These are phyloP conservation scores for Blastobotrys petasosporus DNA, from an alignment of 1,139 yeast genomes.

Conservation along the genomic window DNA sequence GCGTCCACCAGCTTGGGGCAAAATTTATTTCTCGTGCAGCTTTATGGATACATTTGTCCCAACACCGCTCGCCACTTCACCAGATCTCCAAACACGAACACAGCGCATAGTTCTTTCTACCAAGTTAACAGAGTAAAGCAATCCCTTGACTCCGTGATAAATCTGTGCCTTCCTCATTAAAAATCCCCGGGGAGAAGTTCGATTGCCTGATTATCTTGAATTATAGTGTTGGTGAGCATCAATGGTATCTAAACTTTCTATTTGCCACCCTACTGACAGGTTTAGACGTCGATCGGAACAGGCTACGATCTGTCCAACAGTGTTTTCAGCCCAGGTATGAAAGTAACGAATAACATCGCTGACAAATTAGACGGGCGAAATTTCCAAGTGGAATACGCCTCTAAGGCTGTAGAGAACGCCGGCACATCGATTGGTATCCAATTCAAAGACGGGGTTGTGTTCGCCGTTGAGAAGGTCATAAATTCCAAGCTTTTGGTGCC, in stretches of 20 bases:
- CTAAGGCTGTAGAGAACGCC: constrained; percentile 96
- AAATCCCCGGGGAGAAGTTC: no score
- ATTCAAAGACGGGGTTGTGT: constrained; percentile 85
- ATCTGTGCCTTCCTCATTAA: no score
- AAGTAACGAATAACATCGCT: not conserved
- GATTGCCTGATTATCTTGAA: no score
- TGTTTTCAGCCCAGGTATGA: constrained; percentile 51
- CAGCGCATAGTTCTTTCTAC: no score
- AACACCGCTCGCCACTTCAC: no score
- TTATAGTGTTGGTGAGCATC: no score
- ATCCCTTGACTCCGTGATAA: no score
- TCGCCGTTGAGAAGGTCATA: constrained; percentile 93
- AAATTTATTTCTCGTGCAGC: no score
- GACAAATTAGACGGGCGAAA: constrained; percentile 73
- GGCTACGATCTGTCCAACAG: constrained; percentile 95
- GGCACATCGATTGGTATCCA: constrained; percentile 93
- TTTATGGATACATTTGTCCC: no score
- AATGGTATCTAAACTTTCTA: not conserved
- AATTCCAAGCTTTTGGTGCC: constrained; percentile 85
- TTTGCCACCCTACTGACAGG: not conserved
- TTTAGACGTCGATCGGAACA: constrained; percentile 85
- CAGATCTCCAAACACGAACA: no score
- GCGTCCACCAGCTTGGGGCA: no score
- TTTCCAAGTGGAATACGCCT: constrained; percentile 97
- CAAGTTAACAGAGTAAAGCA: no score